Evolutionary conservation across 2,329 filamentous ascomycete species (phyloP).

Genomic region (Calycina marina): DNA sequence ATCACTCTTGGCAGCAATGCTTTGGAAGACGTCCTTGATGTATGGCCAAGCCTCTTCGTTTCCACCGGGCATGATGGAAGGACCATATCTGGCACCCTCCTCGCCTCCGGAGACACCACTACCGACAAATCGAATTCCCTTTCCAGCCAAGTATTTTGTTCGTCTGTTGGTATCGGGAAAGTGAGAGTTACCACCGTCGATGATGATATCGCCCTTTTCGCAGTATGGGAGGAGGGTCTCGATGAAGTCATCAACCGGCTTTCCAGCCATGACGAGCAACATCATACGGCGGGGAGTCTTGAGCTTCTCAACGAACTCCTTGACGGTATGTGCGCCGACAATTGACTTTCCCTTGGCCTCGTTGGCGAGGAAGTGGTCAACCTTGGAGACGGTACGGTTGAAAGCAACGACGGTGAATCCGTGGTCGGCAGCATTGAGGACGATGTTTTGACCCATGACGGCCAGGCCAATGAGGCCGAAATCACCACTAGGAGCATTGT

Average conservation of each 20-base stretch:
- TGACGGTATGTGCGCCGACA: conserved; percentile 78
- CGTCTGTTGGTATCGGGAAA: conserved; percentile 98
- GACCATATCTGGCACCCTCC: conserved; percentile 95
- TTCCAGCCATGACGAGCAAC: conserved; percentile 97
- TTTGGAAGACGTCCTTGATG: conserved; percentile 99
- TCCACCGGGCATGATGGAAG: conserved; percentile 97
- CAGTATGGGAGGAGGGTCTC: conserved; percentile 78
- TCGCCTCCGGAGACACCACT: conserved; percentile 97
- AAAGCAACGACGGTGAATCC: conserved; percentile 95
- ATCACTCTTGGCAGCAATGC: conserved; percentile 94
- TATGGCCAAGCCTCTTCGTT: conserved; percentile 95
- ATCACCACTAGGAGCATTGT: conserved; percentile 37
- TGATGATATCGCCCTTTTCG: conserved; percentile 89
- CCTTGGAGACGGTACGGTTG: conserved; percentile 98
- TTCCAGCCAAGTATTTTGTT: conserved; percentile 69
- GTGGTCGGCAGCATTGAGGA: conserved; percentile 78
- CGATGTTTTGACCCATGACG: conserved; percentile 83
- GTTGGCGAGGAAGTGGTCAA: conserved; percentile 84
- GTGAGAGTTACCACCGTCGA: conserved; percentile 98
- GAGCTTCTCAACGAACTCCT: conserved; percentile 93
- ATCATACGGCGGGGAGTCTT: conserved; percentile 96
- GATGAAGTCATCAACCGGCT: conserved; percentile 98
- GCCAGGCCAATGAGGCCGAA: conserved; percentile 86
- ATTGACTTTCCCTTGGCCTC: conserved; percentile 91
- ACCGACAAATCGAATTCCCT: conserved; percentile 92